These are phyloP conservation scores for Trypanosoma congolense DNA, from an alignment of 208 protist species.

Conservation along the genomic window DNA sequence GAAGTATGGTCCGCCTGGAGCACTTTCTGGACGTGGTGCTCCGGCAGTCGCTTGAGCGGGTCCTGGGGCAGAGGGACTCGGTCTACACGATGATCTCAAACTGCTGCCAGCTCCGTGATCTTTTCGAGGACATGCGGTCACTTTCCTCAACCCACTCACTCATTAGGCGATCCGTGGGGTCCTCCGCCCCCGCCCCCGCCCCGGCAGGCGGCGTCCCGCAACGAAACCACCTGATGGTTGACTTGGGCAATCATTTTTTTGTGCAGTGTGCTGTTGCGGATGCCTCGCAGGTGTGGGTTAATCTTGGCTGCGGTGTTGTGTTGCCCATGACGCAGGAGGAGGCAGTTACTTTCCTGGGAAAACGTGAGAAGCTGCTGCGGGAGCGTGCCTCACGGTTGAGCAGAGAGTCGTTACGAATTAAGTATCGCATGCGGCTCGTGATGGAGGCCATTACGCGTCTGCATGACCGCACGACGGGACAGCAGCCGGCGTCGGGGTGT, in stretches of 20 bases:
- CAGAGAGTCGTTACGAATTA: constrained; percentile 56
- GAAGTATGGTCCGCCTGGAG: constrained; percentile 52
- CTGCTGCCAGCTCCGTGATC: constrained; percentile 57
- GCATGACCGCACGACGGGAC: constrained; percentile 22
- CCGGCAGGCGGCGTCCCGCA: constrained; percentile 7
- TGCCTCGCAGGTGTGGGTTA: constrained; percentile 46
- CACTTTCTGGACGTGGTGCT: constrained; percentile 62
- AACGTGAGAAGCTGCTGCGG: constrained; percentile 48
- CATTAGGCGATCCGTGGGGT: constrained; percentile 9
- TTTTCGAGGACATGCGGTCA: constrained; percentile 64
- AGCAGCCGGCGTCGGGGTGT: not conserved
- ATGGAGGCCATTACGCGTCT: constrained; percentile 65
- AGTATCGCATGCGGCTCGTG: constrained; percentile 78
- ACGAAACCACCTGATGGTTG: constrained; percentile 64
- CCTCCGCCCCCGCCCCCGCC: constrained; percentile 1
- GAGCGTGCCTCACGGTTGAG: constrained; percentile 28
- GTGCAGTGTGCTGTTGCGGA: constrained; percentile 43
- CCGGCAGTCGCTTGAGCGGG: constrained; percentile 36
- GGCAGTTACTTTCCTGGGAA: constrained; percentile 43
- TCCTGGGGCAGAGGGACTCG: constrained; percentile 48
- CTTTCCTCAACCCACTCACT: constrained; percentile 43
- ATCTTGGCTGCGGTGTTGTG: constrained; percentile 78
- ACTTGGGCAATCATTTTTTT: constrained; percentile 79
- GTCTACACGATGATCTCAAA: constrained; percentile 47
- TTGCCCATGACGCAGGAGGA: constrained; percentile 60